Base-by-base conservation (phyloP, 2,329 filamentous ascomycete species). In the Periconia macrospinosa region DNA sequence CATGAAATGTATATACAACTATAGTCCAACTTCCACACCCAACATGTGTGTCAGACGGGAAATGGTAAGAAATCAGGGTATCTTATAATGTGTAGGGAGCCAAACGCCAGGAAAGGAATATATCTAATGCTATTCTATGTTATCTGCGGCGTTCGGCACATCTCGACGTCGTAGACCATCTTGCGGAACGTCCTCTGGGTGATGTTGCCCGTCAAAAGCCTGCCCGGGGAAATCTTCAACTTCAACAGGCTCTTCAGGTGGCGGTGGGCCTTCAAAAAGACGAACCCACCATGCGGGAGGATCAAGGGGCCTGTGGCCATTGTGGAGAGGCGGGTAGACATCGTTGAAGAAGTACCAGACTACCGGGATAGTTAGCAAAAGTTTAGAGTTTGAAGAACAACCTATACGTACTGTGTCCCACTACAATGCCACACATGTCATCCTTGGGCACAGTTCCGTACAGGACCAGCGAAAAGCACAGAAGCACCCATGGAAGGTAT, bases 301-400 rank as follows among this genome's bases (percentile, higher is more conserved):
- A 65, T 96, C 93, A 45, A 99, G 81, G 0, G 94, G 94, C 52
- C 90, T 83, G 48, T 89, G 87, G 17, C 91, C 91, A 58, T 89
- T 86, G 75, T 97, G 90, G 42, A 97, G 83, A 2, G 92, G 90
- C 3, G 94, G 94, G 74, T 96, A 99, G 15, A 99, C 92, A 72
- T 99, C 94, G 55, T 87, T 90, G 75, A 97, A 97, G 78, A 97
- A 99, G 75, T 97, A 99, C 89, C 92, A 97, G 41, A 97, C 83
- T 83, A 51, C 17, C 5, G 3, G 11, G 13, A 50, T 68, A 54
- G 65, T 58, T 48, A 9, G n/a, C 6, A 6, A 33, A n/a, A 23
- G 11, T 19, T 20, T 58, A 50, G 20, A 40, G 35, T 11, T 17
- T 5, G 23, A 30, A 2, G 15, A 45, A 35, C 11, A 7, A 23